These are phyloP conservation scores for Rutstroemia sp. DNA, from an alignment of 2,329 filamentous ascomycete genomes.

Conservation along the genomic window DNA sequence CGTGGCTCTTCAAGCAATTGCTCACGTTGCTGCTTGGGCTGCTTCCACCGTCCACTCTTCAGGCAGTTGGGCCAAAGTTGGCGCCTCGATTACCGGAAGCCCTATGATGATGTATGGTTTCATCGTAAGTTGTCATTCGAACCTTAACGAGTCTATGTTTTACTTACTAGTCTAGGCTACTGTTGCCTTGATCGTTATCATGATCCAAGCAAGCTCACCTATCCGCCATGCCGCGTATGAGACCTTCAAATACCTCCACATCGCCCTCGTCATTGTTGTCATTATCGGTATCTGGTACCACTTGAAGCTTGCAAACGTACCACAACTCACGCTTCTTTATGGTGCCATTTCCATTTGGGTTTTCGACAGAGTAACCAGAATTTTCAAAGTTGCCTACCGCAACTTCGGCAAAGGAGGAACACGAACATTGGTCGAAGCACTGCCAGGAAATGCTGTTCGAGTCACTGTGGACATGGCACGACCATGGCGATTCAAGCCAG, in stretches of 20 bases:
- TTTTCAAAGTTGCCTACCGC: conserved; percentile 53
- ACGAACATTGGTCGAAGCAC: conserved; percentile 62
- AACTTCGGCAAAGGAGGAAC: conserved; percentile 63
- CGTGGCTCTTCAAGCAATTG: conserved; percentile 60
- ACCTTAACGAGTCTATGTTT: too few species aligned
- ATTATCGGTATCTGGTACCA: conserved; percentile 63
- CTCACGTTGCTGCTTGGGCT: conserved; percentile 57
- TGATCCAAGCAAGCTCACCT: conserved; percentile 62
- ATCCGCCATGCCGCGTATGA: conserved; percentile 75
- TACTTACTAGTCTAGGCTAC: conserved; percentile 39
- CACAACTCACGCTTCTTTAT: conserved; percentile 52
- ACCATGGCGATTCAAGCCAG: conserved; percentile 68
- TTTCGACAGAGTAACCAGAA: conserved; percentile 52
- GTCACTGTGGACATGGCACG: conserved; percentile 68
- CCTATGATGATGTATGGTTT: conserved; percentile 51
- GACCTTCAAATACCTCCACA: conserved; percentile 67
- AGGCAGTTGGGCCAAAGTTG: conserved; percentile 41
- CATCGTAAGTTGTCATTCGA: conserved; percentile 41
- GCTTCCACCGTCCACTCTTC: conserved; percentile 33
- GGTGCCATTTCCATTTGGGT: conserved; percentile 60
- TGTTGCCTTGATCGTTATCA: conserved; percentile 52
- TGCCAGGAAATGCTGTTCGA: conserved; percentile 68
- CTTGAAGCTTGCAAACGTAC: conserved; percentile 45
- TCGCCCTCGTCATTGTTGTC: conserved; percentile 50
- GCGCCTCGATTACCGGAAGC: conserved; percentile 30